Evolutionary conservation across 805 yeast genomes (phyloP).

Genomic region (Ascoidea tarda): DNA sequence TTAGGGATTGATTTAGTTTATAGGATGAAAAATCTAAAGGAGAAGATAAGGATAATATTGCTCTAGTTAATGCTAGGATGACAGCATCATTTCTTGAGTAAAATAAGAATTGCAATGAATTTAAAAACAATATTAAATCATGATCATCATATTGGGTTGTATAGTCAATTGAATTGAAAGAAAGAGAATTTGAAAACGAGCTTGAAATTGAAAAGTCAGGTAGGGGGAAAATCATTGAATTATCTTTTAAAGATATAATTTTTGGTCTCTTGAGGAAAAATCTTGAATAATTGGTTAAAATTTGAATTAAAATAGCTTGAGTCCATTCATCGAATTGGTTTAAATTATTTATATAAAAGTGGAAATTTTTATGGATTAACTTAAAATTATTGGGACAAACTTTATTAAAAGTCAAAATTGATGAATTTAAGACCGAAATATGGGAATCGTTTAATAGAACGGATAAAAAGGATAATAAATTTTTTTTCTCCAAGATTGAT

Average conservation of each 20-base stretch:
- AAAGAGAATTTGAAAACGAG: conserved; percentile 15
- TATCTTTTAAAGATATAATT: conserved; percentile 19
- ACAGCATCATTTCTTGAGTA: conserved; percentile 45
- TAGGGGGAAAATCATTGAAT: conserved; percentile 17
- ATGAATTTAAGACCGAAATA: conserved; percentile 52
- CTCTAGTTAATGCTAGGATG: conserved; percentile 42
- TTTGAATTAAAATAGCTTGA: conserved; percentile 41
- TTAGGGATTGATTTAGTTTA: not conserved
- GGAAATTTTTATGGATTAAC: conserved; percentile 56
- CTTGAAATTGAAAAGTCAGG: conserved; percentile 28
- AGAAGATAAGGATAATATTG: conserved; percentile 44
- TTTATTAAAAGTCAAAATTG: conserved; percentile 41
- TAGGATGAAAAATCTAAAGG: conserved; percentile 32
- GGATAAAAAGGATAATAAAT: conserved; percentile 33
- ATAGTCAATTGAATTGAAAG: not conserved
- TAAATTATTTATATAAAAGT: conserved; percentile 36
- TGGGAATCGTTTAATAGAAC: conserved; percentile 52
- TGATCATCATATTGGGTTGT: conserved; percentile 25
- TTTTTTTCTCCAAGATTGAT: conserved; percentile 24
- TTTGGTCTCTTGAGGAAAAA: conserved; percentile 43
- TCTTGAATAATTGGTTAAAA: conserved; percentile 55
- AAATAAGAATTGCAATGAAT: conserved; percentile 29
- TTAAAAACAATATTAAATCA: conserved; percentile 44
- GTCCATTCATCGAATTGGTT: conserved; percentile 59
- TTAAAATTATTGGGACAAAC: conserved; percentile 45